Conservation (phyloP, 106 monocot genomes). For the Allium cepa region DNA sequence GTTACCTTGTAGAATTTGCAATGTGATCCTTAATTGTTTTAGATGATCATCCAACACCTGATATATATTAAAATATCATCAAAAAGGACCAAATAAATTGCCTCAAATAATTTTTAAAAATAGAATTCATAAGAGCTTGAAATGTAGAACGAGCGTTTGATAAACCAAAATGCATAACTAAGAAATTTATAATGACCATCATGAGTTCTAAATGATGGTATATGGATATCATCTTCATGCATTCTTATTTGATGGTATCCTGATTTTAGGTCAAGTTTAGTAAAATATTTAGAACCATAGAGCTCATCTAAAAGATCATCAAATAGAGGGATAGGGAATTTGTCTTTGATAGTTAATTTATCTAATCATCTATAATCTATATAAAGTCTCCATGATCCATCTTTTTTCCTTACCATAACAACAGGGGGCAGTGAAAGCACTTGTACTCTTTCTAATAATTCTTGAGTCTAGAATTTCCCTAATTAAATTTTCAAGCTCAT, state of each 20-base stretch:
- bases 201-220: slow-evolving; percentile 14
- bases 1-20: no score
- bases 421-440: neutral
- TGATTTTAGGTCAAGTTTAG: slow-evolving; percentile 13
- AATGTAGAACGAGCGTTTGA: neutral
- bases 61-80: neutral
- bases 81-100: neutral
- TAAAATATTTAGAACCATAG: slow-evolving; percentile 9
- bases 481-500: no score
- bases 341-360: neutral
- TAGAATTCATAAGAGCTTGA: neutral
- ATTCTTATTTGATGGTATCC: slow-evolving; percentile 22
- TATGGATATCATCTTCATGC: neutral
- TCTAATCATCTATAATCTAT: slow-evolving; percentile 1
- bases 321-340: slow-evolving; percentile 5
- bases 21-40: no score
- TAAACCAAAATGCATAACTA: neutral
- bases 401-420: neutral
- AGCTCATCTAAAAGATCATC: slow-evolving; percentile 21
- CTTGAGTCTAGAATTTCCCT: no score
- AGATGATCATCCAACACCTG: neutral
- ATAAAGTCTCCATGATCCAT: neutral
- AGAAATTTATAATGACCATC: slow-evolving; percentile 16
- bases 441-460: no score
- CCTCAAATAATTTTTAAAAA: neutral